Evolutionary conservation across 192 early-diverging fungal genomes (phyloP), one percentile per base, ranked within the genome.

Genomic region (Umbelopsis ramanniana): DNA sequence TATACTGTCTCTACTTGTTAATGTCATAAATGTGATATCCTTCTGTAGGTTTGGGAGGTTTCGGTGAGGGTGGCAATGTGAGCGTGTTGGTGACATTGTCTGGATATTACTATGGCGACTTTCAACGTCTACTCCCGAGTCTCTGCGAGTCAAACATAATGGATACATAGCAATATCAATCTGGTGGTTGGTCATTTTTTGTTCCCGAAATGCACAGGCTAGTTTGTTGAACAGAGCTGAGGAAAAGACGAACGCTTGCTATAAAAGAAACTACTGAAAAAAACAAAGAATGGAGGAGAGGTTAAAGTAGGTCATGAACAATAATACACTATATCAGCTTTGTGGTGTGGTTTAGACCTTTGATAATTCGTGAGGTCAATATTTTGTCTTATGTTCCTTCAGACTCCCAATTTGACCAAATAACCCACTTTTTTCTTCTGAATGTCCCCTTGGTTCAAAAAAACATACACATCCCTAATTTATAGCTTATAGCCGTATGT

Each of bases 371-470:
- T 54, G 26, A 63, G 33, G 14, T 63, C 26, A 63, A 37, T 37
- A 37, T 63, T 63, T 63, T n/a, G 26, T 37, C 19, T 10, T 63
- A 63, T 63, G 11, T 17, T 63, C 4, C 35, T 19, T 63, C 12
- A 17, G 29, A 63, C 3, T 26, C 57, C 33, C n/a, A 37, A 63
- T 63, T 37, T 63, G 57, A 63, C 57, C 57, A 63, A 50, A 50
- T 50, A 50, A 50, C 48, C 29, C 19, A 21, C 48, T n/a, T 50
- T 15, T 63, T 63, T 63, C 33, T 37, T 63, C 35, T 63, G 57
- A 63, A 63, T 63, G 57, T 63, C 57, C 57, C 57, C 57, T 63
- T 29, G 57, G 57, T 63, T 26, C 40, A 43, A n/a, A 29, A 63
- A 63, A 29, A 63, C 57, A 63, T 19, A 63, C 26, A 29, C 33